Evolutionary conservation across 306 rosid genomes (phyloP).

Genomic region (barrel medic (Medicago truncatula)): DNA sequence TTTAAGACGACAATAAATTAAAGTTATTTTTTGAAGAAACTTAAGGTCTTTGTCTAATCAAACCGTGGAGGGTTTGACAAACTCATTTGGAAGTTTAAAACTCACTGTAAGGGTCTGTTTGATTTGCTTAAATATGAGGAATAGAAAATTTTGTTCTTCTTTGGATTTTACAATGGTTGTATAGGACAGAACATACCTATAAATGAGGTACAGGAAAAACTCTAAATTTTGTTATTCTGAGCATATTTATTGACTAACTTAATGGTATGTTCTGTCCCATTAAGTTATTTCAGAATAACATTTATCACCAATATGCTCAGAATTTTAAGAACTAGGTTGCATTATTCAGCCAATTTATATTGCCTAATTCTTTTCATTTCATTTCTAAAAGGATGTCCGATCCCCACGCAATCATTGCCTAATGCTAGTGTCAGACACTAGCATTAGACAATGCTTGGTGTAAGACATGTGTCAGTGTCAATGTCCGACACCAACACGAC

Average conservation of each 20-base stretch:
- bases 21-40: not conserved
- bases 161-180: no score
- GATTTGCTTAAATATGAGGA: not conserved
- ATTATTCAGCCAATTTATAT: not conserved
- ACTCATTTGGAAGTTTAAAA: not conserved
- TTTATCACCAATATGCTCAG: not conserved
- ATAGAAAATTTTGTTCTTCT: no score
- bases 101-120: not conserved
- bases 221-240: not conserved
- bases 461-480: no score
- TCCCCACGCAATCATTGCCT: no score
- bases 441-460: no score
- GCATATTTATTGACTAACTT: no score
- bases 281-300: constrained; percentile 13
- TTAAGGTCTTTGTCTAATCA: not conserved
- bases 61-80: not conserved
- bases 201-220: not conserved
- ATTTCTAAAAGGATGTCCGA: not conserved
- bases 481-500: no score
- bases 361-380: not conserved
- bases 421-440: no score
- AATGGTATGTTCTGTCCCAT: no score
- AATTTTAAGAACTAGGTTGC: constrained; percentile 12
- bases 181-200: no score
- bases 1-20: not conserved